Conservation (phyloP, 495 filamentous ascomycete species). For the Jackrogersella minutella region DNA sequence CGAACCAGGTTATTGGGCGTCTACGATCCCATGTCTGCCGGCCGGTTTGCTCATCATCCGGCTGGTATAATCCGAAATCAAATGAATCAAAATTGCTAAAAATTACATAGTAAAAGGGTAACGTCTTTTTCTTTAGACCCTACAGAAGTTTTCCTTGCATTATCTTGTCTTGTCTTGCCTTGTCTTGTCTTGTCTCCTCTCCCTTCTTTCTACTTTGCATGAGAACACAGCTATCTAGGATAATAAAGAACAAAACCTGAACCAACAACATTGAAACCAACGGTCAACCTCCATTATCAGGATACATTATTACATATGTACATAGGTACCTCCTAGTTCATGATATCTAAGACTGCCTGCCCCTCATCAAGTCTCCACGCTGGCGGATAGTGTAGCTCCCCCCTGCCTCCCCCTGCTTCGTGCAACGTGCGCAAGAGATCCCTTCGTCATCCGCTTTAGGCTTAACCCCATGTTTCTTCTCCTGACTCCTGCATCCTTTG, state of each 20-base stretch:
- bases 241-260: not conserved
- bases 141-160: not conserved
- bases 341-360: conserved; percentile 5
- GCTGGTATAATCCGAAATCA: conserved; percentile 8
- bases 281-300: conserved; percentile 7
- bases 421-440: conserved; percentile 36
- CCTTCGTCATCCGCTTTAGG: conserved; percentile 35
- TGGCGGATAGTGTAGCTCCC: conserved; percentile 31
- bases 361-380: conserved; percentile 23
- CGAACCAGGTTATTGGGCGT: conserved; percentile 33
- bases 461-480: conserved; percentile 21
- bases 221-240: not conserved
- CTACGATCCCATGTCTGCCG: conserved; percentile 9
- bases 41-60: conserved; percentile 13
- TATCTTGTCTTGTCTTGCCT: not conserved
- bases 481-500: conserved; percentile 33
- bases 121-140: conserved; percentile 2
- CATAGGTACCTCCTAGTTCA: conserved; percentile 1
- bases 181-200: conserved; percentile 2
- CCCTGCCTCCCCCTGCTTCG: not conserved
- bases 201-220: not conserved
- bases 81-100: conserved; percentile 32
- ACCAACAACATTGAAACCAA: too few relatives aligned
- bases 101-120: not conserved
- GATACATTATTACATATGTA: not conserved